phyloP scores from a whole-genome alignment of 257 asterid genomes.

The Solanum paucissectum region DNA sequence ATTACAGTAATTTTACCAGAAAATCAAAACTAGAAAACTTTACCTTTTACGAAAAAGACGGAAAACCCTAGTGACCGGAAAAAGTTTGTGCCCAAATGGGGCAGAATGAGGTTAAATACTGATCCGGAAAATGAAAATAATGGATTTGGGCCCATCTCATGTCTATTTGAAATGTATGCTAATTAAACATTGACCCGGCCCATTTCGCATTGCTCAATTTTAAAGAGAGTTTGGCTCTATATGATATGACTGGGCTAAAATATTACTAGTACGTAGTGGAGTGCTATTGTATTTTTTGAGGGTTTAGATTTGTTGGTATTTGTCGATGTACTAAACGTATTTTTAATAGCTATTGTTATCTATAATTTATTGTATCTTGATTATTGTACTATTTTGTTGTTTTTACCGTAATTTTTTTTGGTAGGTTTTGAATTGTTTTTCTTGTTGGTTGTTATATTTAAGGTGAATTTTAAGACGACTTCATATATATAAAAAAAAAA shows the following conservation, averaged over 20 bases:
- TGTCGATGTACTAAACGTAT: neutral
- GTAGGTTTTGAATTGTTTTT: neutral
- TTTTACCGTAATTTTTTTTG: too few species aligned
- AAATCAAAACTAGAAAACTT: neutral
- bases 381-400: too few species aligned
- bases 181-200: neutral
- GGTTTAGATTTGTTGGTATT: neutral
- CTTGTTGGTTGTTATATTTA: too few species aligned
- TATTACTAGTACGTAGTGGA: neutral
- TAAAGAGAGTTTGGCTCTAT: neutral
- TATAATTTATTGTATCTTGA: too few species aligned
- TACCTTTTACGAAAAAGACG: neutral
- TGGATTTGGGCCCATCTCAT: neutral
- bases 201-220: neutral
- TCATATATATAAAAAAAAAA: too few species aligned
- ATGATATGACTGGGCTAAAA: too few species aligned
- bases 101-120: neutral
- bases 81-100: neutral
- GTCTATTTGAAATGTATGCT: neutral
- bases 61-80: neutral
- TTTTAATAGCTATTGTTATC: neutral
- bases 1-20: neutral
- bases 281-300: neutral
- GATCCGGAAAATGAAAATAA: neutral
- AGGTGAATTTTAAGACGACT: too few species aligned